A percentile compares a stretch with the other conserved stretches of the same genome.
Evolutionary conservation across 192 early-diverging fungal genomes (phyloP).

Genomic region (Coemansia sp.): DNA sequence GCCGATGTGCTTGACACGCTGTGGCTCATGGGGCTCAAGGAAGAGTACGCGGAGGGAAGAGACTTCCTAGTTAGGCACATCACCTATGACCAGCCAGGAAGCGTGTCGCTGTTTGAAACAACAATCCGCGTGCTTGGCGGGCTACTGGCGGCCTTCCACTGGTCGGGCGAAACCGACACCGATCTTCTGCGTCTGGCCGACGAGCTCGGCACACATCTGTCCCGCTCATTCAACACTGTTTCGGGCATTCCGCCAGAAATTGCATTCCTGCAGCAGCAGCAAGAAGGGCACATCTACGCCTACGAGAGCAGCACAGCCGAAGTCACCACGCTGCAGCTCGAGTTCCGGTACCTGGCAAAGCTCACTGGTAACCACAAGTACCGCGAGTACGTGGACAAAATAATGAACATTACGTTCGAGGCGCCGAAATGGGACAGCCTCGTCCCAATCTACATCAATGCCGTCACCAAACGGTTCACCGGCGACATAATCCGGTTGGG

Average conservation of each 20-base stretch:
- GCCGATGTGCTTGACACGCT: slow-evolving; percentile 89
- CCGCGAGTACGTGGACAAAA: slow-evolving; percentile 67
- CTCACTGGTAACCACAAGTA: slow-evolving; percentile 74
- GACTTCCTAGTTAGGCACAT: slow-evolving; percentile 65
- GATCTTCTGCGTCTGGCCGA: slow-evolving; percentile 67
- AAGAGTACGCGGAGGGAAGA: slow-evolving; percentile 71
- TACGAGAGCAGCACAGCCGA: slow-evolving; percentile 60
- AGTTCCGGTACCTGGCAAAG: slow-evolving; percentile 83
- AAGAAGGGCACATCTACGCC: slow-evolving; percentile 17
- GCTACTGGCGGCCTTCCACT: slow-evolving; percentile 73
- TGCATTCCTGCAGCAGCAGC: slow-evolving; percentile 22
- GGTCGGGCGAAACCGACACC: slow-evolving; percentile 56
- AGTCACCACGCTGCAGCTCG: slow-evolving; percentile 81
- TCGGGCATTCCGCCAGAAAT: slow-evolving; percentile 47
- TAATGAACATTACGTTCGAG: slow-evolving; percentile 35
- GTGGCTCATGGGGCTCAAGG: slow-evolving; percentile 68
- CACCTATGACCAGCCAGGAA: slow-evolving; percentile 61
- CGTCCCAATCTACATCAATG: slow-evolving; percentile 67
- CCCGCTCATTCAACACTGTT: slow-evolving; percentile 59
- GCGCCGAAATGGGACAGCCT: slow-evolving; percentile 58
- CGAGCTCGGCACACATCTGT: slow-evolving; percentile 73
- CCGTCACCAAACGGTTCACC: slow-evolving; percentile 10
- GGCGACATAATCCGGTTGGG: slow-evolving; percentile 30
- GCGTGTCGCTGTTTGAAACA: slow-evolving; percentile 79
- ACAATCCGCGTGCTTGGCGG: slow-evolving; percentile 87